phyloP scores from a whole-genome alignment of 441 rosid species.

The Breynia disticha region DNA sequence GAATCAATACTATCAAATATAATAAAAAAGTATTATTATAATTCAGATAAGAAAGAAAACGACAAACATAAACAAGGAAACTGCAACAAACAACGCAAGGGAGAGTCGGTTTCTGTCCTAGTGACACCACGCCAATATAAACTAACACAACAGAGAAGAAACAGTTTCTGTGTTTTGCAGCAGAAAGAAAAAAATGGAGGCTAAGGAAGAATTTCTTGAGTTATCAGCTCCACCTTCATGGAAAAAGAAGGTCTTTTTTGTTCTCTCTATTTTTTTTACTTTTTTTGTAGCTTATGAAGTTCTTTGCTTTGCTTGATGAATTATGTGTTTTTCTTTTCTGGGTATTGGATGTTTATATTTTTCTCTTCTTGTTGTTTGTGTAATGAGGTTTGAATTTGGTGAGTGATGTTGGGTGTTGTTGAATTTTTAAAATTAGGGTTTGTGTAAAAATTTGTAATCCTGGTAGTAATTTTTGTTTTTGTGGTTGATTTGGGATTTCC shows the following conservation, averaged over 20 bases:
- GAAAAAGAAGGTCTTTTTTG: constrained; percentile 58
- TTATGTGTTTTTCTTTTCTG: constrained; percentile 6
- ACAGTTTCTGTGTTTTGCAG: constrained; percentile 17
- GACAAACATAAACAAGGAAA: no score
- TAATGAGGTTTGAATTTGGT: constrained; percentile 7
- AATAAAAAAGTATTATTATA: no score
- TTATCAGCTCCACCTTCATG: constrained; percentile 91
- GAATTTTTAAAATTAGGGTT: constrained; percentile 18
- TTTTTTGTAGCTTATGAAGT: no score
- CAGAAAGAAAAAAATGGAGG: constrained; percentile 42
- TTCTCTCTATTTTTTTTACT: no score
- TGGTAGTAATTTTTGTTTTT: constrained; percentile 12
- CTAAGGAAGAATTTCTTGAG: constrained; percentile 68
- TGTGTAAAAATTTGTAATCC: constrained; percentile 5
- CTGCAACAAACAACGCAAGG: no score
- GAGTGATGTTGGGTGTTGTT: neutral
- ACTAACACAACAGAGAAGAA: constrained; percentile 3
- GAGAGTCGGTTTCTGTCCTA: no score
- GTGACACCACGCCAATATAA: no score
- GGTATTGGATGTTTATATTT: neutral
- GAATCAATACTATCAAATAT: no score
- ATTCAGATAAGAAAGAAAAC: no score
- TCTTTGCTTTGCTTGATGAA: constrained; percentile 3
- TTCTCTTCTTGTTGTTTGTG: no score
- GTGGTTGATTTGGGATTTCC: no score